Evolutionary conservation across 208 protist species (phyloP).

Genomic region (Strigomonas culicis): DNA sequence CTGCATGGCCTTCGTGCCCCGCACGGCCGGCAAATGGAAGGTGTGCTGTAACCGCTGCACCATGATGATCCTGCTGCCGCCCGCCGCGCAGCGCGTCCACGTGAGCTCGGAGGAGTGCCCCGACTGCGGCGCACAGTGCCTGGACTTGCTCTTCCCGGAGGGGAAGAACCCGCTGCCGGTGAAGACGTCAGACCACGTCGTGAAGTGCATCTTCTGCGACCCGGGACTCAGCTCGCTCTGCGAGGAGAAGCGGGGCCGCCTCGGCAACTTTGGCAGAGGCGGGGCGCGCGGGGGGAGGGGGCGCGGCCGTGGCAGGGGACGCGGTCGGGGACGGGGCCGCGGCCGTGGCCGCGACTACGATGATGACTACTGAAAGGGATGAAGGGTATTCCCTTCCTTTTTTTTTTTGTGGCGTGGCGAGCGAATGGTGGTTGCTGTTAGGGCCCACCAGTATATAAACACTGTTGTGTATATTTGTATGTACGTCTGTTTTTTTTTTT

Average conservation of each 20-base stretch:
- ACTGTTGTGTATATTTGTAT: not conserved
- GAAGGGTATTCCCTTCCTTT: not conserved
- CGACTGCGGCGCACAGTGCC: slow-evolving; percentile 69
- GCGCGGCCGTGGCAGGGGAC: slow-evolving; percentile 18
- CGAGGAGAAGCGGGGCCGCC: slow-evolving; percentile 66
- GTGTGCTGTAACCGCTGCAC: slow-evolving; percentile 85
- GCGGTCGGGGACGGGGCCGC: slow-evolving; percentile 8
- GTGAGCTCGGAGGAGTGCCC: slow-evolving; percentile 67
- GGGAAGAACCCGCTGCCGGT: slow-evolving; percentile 75
- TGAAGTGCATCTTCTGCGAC: slow-evolving; percentile 79
- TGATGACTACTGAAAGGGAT: slow-evolving; percentile 8
- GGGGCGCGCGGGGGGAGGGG: slow-evolving; percentile 23
- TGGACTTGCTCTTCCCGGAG: slow-evolving; percentile 79
- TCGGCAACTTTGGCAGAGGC: slow-evolving; percentile 54
- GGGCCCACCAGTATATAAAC: not conserved
- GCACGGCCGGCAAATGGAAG: slow-evolving; percentile 83
- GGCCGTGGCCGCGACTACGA: slow-evolving; percentile 3
- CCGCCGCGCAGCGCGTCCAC: slow-evolving; percentile 73
- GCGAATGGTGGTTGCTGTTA: too few relatives aligned
- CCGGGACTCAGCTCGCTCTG: slow-evolving; percentile 48
- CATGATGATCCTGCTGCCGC: slow-evolving; percentile 88
- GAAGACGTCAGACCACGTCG: slow-evolving; percentile 57
- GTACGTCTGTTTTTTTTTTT: not conserved
- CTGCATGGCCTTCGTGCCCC: slow-evolving; percentile 86
- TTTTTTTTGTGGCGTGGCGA: not conserved